Conservation (phyloP, 306 rosid species). For the Inga leiocalycina region DNA sequence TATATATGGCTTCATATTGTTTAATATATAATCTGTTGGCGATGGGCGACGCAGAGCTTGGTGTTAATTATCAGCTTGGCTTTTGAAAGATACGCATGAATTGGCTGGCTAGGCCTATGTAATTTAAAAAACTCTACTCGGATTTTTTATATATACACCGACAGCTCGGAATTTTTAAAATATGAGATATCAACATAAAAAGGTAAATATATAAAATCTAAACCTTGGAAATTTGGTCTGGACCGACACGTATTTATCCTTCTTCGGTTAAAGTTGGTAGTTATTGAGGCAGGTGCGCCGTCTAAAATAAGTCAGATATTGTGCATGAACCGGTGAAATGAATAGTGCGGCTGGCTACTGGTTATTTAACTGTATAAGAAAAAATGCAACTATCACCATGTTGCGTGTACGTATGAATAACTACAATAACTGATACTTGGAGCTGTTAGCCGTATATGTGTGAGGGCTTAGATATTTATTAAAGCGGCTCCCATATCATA, state of each 20-base stretch:
- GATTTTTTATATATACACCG: neutral
- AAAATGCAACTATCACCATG: neutral
- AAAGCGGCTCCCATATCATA: constrained; percentile 20
- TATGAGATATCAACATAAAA: neutral
- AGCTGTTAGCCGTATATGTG: neutral
- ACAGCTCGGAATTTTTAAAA: neutral
- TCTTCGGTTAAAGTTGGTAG: neutral
- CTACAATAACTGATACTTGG: neutral
- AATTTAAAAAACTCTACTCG: neutral
- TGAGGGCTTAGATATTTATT: neutral
- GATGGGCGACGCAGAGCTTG: constrained; percentile 34
- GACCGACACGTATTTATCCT: neutral
- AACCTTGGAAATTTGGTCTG: neutral
- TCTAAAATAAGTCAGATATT: neutral
- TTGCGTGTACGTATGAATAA: neutral
- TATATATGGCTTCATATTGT: neutral
- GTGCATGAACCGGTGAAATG: neutral
- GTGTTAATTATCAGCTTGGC: constrained; percentile 10
- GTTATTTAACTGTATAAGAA: constrained; percentile 9
- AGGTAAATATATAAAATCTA: neutral
- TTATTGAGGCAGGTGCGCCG: neutral
- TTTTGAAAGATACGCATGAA: neutral
- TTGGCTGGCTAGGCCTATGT: constrained; percentile 18
- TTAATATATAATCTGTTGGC: constrained; percentile 29
- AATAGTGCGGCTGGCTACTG: neutral